Percentiles rank a stretch among this genome's conserved stretches.
These are phyloP conservation scores for Neurospora sublineolata DNA, from an alignment of 495 filamentous ascomycete genomes.

Conservation along the genomic window DNA sequence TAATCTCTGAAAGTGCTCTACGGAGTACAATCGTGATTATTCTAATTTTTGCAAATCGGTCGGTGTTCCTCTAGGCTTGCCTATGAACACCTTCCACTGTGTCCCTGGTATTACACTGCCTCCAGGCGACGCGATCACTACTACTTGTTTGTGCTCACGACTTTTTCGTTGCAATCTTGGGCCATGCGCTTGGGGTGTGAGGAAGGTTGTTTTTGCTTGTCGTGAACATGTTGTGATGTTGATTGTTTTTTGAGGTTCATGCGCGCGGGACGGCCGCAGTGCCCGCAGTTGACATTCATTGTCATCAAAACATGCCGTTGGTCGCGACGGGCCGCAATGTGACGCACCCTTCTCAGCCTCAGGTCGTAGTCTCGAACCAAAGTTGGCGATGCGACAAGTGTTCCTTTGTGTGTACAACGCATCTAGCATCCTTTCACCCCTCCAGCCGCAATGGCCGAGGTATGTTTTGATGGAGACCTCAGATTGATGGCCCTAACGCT, in stretches of 20 bases:
- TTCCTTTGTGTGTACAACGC: neutral
- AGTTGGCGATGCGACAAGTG: neutral
- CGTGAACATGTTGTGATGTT: neutral
- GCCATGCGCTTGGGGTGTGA: constrained; percentile 45
- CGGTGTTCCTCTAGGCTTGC: constrained; percentile 55
- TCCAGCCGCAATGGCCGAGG: neutral
- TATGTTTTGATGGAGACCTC: neutral
- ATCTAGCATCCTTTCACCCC: neutral
- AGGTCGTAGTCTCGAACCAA: neutral
- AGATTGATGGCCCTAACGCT: neutral
- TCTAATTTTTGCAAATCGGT: constrained; percentile 54
- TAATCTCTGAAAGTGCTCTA: constrained; percentile 65
- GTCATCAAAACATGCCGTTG: neutral
- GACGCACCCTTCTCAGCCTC: neutral
- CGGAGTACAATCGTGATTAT: constrained; percentile 71
- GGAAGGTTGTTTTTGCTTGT: constrained; percentile 33
- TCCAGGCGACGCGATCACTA: constrained; percentile 69
- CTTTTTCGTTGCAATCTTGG: constrained; percentile 40
- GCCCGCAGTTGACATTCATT: neutral
- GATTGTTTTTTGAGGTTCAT: neutral
- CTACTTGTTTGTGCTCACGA: neutral
- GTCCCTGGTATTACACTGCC: constrained; percentile 84
- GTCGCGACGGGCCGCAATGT: neutral
- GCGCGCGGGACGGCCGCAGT: neutral
- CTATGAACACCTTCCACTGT: constrained; percentile 58